Conservation (phyloP, 2,329 filamentous ascomycete species). For the Penicillium psychrosexuale region DNA sequence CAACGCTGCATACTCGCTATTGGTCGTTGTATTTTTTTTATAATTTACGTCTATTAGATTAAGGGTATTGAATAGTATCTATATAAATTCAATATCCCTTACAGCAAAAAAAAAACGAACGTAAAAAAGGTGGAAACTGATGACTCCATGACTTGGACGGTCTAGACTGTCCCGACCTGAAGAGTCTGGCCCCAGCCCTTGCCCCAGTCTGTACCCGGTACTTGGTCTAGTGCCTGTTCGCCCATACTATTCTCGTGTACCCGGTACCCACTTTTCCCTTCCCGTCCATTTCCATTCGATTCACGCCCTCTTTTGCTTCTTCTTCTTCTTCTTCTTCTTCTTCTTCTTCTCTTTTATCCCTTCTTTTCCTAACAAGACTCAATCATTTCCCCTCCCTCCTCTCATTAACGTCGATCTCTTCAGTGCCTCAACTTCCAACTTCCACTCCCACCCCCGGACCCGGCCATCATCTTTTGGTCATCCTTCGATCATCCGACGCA, state of each 20-base stretch:
- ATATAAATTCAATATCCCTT: neutral
- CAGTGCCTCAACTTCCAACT: slow-evolving; percentile 6
- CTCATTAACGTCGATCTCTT: slow-evolving; percentile 12
- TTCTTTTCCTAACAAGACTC: neutral
- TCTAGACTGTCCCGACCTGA: slow-evolving; percentile 21
- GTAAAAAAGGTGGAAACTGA: slow-evolving; percentile 10
- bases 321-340: slow-evolving; percentile 16
- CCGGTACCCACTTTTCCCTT: slow-evolving; percentile 15
- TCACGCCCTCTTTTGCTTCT: slow-evolving; percentile 21
- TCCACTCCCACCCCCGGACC: neutral
- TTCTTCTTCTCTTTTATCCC: slow-evolving; percentile 8
- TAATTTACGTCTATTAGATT: neutral
- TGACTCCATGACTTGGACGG: slow-evolving; percentile 26
- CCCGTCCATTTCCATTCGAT: slow-evolving; percentile 13
- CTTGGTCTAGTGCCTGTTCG: neutral
- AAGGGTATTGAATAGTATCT: too few relatives aligned
- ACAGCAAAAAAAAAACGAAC: neutral
- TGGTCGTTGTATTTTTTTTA: neutral
- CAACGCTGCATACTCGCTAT: neutral
- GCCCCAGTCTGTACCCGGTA: slow-evolving; percentile 12
- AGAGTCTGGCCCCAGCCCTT: slow-evolving; percentile 18
- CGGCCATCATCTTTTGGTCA: neutral
- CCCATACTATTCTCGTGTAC: slow-evolving; percentile 17
- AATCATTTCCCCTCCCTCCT: slow-evolving; percentile 14
- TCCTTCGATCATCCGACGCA: neutral